phyloP scores from a whole-genome alignment of 2,329 filamentous ascomycete genomes.

The Fusarium torreyae region DNA sequence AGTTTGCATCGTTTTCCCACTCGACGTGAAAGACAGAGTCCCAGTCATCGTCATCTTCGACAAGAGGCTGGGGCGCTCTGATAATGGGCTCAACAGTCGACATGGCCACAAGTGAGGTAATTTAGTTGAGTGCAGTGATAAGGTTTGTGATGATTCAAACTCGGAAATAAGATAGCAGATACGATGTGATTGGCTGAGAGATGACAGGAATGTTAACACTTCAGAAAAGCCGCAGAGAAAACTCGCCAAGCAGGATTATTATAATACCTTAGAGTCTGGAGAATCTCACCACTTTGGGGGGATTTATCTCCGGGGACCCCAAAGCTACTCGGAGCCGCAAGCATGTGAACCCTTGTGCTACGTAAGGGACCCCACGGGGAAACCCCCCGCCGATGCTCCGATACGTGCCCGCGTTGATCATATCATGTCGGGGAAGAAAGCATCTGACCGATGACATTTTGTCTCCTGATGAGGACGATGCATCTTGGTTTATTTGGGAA shows the following conservation, averaged over 20 bases:
- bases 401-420: conserved; percentile 31
- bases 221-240: too few species aligned
- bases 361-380: conserved; percentile 29
- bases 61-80: conserved; percentile 1
- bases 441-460: conserved; percentile 5
- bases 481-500: background rate
- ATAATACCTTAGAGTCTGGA: conserved; percentile 4
- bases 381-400: conserved; percentile 20
- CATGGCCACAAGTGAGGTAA: background rate
- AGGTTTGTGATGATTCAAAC: background rate
- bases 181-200: too few species aligned
- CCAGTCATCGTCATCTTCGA: conserved; percentile 9
- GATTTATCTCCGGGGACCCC: conserved; percentile 16
- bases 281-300: conserved; percentile 11
- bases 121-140: background rate
- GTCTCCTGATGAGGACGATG: conserved; percentile 16
- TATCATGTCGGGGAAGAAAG: background rate
- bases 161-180: too few species aligned
- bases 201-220: too few species aligned
- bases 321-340: conserved; percentile 29
- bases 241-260: conserved; percentile 2
- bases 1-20: conserved; percentile 23
- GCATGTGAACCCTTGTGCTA: conserved; percentile 12
- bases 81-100: conserved; percentile 22
- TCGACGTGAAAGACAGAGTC: conserved; percentile 18